Base-by-base conservation (phyloP, 805 yeast genomes). In the Sugiyamaella valdiviana region DNA sequence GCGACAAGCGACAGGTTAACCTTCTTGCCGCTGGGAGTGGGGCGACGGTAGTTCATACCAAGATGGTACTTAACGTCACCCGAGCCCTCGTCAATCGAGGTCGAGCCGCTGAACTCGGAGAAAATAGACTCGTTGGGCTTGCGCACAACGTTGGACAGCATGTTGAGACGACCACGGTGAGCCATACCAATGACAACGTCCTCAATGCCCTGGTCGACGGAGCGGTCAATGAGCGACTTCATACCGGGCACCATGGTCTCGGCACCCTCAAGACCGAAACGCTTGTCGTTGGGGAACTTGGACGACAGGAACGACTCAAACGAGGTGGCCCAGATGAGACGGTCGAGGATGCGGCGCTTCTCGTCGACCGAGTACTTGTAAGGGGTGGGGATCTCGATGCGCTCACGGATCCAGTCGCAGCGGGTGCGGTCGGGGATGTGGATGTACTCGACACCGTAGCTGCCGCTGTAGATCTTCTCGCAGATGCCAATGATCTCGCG, bases 101-200 rank as follows among this genome's bases (percentile, higher is more conserved):
- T 79, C 32, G 95, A 83, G 55, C 99, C 99, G 47, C 89, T 78
- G 68, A 93, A 93, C 75, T 93, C 99, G 46, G 95, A 82, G 71
- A 93, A 91, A 65, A 93, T 93, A 44, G 96, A 89, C 75, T 91
- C 98, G 68, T 93, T 90, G 62, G 99, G 98, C 70, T 93, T 93
- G 74, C 99, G 85, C 44, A 93, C 97, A 62, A 93, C 98, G 74
- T 93, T 93, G 52, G 98, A 88, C 71, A 93, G 79, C 83, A 93
- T 90, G 71, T 93, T 93, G 63, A 93, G 77, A 75, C 99, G 83
- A 73, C 99, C 99, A 79, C 99, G 86, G 73, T 93, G 99, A 46
- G 99, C 97, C 98, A 93, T 93, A 75, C 99, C 99, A 61, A 93
- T 84, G 62, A 91, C 95, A 53, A 93, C 82, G 67, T 91, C 98